Evolutionary conservation across 1,284 basidiomycete species (phyloP).

Genomic region (Puccinia coronata): DNA sequence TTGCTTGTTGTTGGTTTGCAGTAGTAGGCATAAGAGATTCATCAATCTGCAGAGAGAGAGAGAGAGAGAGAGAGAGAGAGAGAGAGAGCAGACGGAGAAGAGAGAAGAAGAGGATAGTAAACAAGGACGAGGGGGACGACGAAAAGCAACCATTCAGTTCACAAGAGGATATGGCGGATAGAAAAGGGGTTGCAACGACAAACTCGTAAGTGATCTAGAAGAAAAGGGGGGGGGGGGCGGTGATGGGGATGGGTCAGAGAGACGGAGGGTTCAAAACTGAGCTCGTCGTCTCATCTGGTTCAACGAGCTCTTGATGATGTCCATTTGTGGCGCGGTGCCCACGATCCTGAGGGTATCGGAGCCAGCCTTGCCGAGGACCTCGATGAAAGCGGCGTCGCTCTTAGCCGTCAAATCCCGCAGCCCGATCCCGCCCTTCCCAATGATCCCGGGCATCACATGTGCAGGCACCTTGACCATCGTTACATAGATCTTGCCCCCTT

Average conservation of each 20-base stretch:
- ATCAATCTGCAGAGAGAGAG: not conserved
- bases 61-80: not conserved
- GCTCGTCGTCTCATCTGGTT: slow-evolving; percentile 2
- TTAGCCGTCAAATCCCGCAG: slow-evolving; percentile 22
- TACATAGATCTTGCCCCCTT: not conserved
- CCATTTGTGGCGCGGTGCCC: not conserved
- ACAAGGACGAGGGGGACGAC: too few species aligned
- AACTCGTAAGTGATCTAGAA: not conserved
- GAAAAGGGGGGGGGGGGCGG: not conserved
- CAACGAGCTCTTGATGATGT: slow-evolving; percentile 2
- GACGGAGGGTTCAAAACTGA: not conserved
- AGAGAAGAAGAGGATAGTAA: not conserved
- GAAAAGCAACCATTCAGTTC: too few species aligned
- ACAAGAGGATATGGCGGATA: not conserved
- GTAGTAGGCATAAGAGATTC: not conserved
- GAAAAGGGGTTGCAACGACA: not conserved
- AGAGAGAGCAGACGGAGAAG: not conserved
- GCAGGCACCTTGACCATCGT: slow-evolving; percentile 13
- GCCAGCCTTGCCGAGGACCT: slow-evolving; percentile 24
- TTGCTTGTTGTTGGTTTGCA: too few species aligned
- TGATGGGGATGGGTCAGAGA: not conserved
- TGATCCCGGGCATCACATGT: slow-evolving; percentile 30
- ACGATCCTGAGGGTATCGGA: slow-evolving; percentile 17
- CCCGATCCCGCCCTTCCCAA: slow-evolving; percentile 28
- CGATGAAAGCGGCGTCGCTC: not conserved